A percentile compares a stretch with the other conserved stretches of the same genome.
Conservation (phyloP, 2,329 filamentous ascomycete species). For the Falciphora oryzae region DNA sequence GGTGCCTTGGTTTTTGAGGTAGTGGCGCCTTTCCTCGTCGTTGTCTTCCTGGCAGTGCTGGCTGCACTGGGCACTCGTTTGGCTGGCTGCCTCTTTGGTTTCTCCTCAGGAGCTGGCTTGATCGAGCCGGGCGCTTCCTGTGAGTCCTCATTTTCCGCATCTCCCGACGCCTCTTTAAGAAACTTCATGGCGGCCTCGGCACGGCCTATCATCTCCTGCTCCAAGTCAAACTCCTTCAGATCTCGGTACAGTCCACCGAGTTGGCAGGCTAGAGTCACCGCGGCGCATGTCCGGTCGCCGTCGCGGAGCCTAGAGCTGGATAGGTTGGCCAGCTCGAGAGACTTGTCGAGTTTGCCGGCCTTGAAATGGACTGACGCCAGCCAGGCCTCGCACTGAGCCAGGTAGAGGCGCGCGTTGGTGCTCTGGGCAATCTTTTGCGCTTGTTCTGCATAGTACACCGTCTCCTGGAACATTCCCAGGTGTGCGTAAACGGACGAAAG, state of each 20-base stretch:
- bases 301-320: conserved; percentile 46
- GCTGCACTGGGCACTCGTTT: conserved; percentile 5
- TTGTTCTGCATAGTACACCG: conserved; percentile 80
- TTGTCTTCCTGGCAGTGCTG: conserved; percentile 21
- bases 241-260: conserved; percentile 51
- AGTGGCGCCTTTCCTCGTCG: conserved; percentile 21
- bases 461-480: conserved; percentile 82
- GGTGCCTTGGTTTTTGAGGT: conserved; percentile 20
- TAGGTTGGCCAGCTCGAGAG: conserved; percentile 47
- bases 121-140: conserved; percentile 19
- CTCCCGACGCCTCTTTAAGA: neutral
- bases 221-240: conserved; percentile 38
- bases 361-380: conserved; percentile 49
- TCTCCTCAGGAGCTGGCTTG: conserved; percentile 28
- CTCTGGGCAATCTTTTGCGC: conserved; percentile 69
- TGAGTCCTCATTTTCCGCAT: neutral
- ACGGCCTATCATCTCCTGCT: conserved; percentile 36
- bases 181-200: conserved; percentile 34
- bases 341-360: conserved; percentile 54
- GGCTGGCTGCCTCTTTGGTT: conserved; percentile 16
- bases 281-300: conserved; percentile 37
- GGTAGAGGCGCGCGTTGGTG: conserved; percentile 56
- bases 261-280: conserved; percentile 45
- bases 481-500: conserved; percentile 76
- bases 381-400: conserved; percentile 49